Evolutionary conservation across 306 rosid genomes (phyloP).

Genomic region (Abrus pulchellus): DNA sequence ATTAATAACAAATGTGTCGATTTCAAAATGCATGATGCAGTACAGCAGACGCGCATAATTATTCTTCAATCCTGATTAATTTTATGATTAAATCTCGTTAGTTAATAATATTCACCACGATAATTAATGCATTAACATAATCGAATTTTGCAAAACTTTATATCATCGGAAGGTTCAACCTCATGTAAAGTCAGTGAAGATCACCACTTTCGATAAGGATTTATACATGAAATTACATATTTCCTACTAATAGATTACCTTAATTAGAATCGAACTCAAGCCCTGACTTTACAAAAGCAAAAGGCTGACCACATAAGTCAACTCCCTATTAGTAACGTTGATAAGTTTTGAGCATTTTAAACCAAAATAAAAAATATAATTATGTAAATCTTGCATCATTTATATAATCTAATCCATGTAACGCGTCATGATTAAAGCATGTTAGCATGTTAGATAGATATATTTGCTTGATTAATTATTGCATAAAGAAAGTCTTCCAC

Average conservation of each 20-base stretch:
- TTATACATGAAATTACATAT: not conserved
- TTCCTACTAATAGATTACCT: not conserved
- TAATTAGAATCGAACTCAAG: not conserved
- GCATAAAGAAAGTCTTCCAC: not conserved
- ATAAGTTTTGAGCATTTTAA: not conserved
- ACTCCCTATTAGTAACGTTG: not conserved
- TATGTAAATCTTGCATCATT: not conserved
- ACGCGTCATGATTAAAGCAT: slow-evolving; percentile 37
- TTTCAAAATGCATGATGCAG: too few species aligned
- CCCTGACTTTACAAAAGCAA: not conserved
- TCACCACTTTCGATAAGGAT: not conserved
- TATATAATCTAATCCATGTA: not conserved
- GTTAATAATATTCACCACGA: not conserved
- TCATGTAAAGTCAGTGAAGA: too few species aligned
- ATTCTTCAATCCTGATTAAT: too few species aligned
- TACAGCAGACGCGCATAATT: too few species aligned
- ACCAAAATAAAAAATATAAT: not conserved
- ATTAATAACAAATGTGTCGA: too few species aligned
- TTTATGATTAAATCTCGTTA: not conserved
- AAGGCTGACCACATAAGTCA: not conserved
- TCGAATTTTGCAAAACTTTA: not conserved
- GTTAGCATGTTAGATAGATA: not conserved
- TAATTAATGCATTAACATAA: not conserved
- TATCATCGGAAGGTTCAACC: too few species aligned
- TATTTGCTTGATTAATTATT: slow-evolving; percentile 7